A percentile compares a stretch with the other conserved stretches of the same genome.
phyloP scores from a whole-genome alignment of 1,284 basidiomycete genomes.

The Mixia osmundae region DNA sequence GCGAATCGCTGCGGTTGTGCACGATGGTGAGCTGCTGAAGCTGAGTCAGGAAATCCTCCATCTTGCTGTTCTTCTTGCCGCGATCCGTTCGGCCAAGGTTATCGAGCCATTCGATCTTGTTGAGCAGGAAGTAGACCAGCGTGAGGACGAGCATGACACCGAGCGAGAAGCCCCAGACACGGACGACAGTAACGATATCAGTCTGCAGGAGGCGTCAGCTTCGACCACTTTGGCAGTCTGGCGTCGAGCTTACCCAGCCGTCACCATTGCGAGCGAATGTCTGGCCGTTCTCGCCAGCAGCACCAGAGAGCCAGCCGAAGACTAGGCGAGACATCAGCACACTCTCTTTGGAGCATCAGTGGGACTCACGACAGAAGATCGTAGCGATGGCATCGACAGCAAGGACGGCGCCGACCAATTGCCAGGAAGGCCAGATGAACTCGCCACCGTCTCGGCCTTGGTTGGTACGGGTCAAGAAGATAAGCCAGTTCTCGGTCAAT shows the following conservation, averaged over 20 bases:
- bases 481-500: slow-evolving; percentile 33
- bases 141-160: slow-evolving; percentile 29
- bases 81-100: slow-evolving; percentile 27
- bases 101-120: slow-evolving; percentile 27
- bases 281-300: slow-evolving; percentile 18
- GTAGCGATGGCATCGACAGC: slow-evolving; percentile 31
- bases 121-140: slow-evolving; percentile 26
- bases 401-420: slow-evolving; percentile 27
- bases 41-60: slow-evolving; percentile 13
- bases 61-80: slow-evolving; percentile 26
- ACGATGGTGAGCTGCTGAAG: slow-evolving; percentile 30
- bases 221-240: neutral
- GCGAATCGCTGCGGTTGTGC: slow-evolving; percentile 20
- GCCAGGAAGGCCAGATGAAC: slow-evolving; percentile 24
- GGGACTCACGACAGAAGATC: slow-evolving; percentile 26
- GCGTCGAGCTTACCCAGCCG: no score
- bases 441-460: slow-evolving; percentile 15
- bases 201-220: slow-evolving; percentile 21
- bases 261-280: neutral
- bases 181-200: slow-evolving; percentile 31
- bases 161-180: slow-evolving; percentile 30
- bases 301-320: slow-evolving; percentile 32
- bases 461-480: slow-evolving; percentile 24
- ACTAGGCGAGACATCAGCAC: slow-evolving; percentile 17
- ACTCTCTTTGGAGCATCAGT: no score